Conservation (phyloP, 768 basidiomycete species). For the Hericium erinaceus region DNA sequence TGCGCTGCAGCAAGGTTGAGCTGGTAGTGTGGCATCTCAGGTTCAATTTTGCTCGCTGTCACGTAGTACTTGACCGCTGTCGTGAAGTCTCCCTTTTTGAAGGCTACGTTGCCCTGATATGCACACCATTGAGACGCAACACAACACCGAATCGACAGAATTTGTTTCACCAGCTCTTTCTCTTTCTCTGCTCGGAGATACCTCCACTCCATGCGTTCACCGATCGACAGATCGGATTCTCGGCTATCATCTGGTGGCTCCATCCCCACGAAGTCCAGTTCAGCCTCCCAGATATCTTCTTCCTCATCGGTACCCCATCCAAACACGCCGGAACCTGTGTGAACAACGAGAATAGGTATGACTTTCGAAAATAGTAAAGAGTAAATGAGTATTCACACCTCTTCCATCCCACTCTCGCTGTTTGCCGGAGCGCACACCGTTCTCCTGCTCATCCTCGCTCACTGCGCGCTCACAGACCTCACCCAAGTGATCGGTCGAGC, state of each 20-base stretch:
- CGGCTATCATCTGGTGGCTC: constrained; percentile 42
- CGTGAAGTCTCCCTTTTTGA: constrained; percentile 51
- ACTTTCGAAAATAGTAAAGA: no score
- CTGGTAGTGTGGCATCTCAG: constrained; percentile 68
- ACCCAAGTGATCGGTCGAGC: constrained; percentile 68
- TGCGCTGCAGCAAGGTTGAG: constrained; percentile 71
- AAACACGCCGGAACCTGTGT: constrained; percentile 44
- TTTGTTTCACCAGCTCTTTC: constrained; percentile 49
- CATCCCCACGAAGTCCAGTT: constrained; percentile 52
- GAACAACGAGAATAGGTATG: not conserved
- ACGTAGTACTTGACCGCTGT: constrained; percentile 50
- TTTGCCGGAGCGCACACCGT: constrained; percentile 50
- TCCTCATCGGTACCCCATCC: constrained; percentile 73
- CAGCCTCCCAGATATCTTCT: constrained; percentile 69
- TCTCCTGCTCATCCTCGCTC: constrained; percentile 58
- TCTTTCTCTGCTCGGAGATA: constrained; percentile 62
- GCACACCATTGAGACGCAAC: constrained; percentile 1
- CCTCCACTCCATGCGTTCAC: constrained; percentile 67
- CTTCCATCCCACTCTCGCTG: constrained; percentile 72
- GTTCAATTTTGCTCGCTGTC: constrained; percentile 52
- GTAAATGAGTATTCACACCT: constrained; percentile 25
- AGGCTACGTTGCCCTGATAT: constrained; percentile 56
- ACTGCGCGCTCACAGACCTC: constrained; percentile 72
- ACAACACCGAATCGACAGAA: not conserved
- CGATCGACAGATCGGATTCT: constrained; percentile 53